A percentile compares a stretch with the other conserved stretches of the same genome.
Evolutionary conservation across 2,329 filamentous ascomycete species (phyloP).

Genomic region (Xylaria sp.): DNA sequence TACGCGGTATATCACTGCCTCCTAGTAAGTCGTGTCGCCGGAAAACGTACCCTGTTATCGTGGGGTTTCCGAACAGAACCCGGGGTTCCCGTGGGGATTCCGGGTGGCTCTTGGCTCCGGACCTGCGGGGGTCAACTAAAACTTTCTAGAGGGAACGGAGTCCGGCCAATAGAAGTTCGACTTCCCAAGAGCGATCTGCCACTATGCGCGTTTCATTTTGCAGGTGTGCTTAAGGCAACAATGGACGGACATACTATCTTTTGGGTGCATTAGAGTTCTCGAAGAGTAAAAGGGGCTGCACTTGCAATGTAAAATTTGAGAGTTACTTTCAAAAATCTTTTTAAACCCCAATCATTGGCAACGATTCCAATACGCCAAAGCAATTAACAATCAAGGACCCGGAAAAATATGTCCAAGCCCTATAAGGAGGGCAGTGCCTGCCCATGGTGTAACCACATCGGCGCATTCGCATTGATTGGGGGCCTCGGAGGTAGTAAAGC

Average conservation of each 20-base stretch:
- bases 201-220: not conserved
- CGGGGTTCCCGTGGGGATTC: not conserved
- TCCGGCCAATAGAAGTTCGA: not conserved
- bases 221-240: too few species aligned
- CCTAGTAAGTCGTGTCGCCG: not conserved
- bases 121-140: not conserved
- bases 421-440: too few species aligned
- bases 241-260: not conserved
- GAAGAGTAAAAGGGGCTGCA: not conserved
- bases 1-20: not conserved
- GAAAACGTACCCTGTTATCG: not conserved
- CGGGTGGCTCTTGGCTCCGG: not conserved
- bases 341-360: not conserved
- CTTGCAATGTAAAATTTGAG: not conserved
- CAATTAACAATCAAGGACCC: not conserved
- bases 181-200: not conserved
- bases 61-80: not conserved
- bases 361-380: not conserved
- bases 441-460: not conserved
- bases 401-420: too few species aligned
- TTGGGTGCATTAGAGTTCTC: not conserved
- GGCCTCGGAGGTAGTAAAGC: not conserved
- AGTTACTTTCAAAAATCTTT: not conserved
- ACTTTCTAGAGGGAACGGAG: not conserved
- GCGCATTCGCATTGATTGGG: not conserved